Percentiles rank a stretch among this genome's conserved stretches.
phyloP scores from a whole-genome alignment of 2,329 filamentous ascomycete species.

The Pseudogymnoascus sp. region DNA sequence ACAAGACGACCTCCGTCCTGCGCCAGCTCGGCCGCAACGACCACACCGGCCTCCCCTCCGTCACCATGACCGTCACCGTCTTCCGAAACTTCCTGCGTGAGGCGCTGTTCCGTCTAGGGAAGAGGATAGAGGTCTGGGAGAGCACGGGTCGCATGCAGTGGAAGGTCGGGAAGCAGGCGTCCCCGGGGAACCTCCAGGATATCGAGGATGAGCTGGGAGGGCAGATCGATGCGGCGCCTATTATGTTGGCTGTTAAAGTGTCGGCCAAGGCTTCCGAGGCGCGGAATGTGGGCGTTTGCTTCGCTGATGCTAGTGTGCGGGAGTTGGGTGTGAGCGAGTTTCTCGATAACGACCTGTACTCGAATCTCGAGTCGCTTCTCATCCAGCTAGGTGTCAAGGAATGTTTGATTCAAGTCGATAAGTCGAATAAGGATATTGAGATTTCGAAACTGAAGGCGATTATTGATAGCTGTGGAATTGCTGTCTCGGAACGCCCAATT shows the following conservation, averaged over 20 bases:
- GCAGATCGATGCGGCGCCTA: conserved; percentile 79
- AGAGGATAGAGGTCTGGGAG: conserved; percentile 84
- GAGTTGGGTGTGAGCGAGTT: conserved; percentile 97
- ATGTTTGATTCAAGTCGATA: conserved; percentile 76
- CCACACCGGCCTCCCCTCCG: conserved; percentile 78
- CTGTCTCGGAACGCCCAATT: conserved; percentile 68
- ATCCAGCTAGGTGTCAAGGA: conserved; percentile 96
- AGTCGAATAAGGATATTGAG: conserved; percentile 76
- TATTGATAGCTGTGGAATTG: conserved; percentile 84
- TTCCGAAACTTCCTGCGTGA: conserved; percentile 94
- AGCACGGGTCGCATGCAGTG: conserved; percentile 74
- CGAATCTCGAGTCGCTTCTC: conserved; percentile 91
- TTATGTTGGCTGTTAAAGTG: conserved; percentile 92
- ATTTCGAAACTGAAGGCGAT: conserved; percentile 80
- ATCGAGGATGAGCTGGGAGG: conserved; percentile 90
- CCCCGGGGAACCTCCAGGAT: conserved; percentile 91
- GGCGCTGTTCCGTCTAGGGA: conserved; percentile 83
- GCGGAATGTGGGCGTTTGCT: conserved; percentile 85
- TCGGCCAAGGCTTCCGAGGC: conserved; percentile 79
- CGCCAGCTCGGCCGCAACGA: conserved; percentile 79
- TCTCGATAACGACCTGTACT: conserved; percentile 96
- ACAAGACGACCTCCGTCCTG: conserved; percentile 95
- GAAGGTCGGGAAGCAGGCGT: conserved; percentile 86
- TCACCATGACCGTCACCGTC: conserved; percentile 90
- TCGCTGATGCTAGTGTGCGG: conserved; percentile 91